Conservation (phyloP, 2,329 filamentous ascomycete species). For the Pseudopithomyces maydicus region DNA sequence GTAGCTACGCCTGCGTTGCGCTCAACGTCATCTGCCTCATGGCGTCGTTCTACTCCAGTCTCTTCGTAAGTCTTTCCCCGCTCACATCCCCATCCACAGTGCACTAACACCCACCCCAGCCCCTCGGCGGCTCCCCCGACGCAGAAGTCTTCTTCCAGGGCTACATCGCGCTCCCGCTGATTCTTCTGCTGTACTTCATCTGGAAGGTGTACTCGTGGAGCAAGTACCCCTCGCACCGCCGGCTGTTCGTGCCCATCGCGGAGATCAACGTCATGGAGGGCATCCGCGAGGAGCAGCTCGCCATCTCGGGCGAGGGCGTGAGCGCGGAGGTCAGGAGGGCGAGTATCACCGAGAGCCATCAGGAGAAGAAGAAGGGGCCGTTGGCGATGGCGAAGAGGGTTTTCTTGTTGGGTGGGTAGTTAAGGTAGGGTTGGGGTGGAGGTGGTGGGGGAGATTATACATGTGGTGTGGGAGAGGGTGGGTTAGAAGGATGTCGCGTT, state of each 20-base stretch:
- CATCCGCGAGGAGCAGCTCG: slow-evolving; percentile 24
- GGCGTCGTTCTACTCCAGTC: slow-evolving; percentile 45
- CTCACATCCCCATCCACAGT: neutral
- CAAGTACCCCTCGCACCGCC: slow-evolving; percentile 23
- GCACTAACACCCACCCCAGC: slow-evolving; percentile 16
- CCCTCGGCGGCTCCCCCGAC: slow-evolving; percentile 32
- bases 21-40: slow-evolving; percentile 42
- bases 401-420: neutral
- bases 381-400: neutral
- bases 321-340: neutral
- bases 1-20: slow-evolving; percentile 39
- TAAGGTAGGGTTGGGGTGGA: too few relatives aligned
- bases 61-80: slow-evolving; percentile 16
- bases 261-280: slow-evolving; percentile 41
- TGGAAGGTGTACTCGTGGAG: slow-evolving; percentile 45
- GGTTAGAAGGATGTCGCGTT: too few relatives aligned
- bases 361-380: neutral
- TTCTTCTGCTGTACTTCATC: slow-evolving; percentile 54
- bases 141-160: slow-evolving; percentile 50
- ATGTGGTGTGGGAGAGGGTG: too few relatives aligned
- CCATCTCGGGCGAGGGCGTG: neutral
- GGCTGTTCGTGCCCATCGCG: slow-evolving; percentile 28
- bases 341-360: neutral
- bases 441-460: too few relatives aligned
- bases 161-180: slow-evolving; percentile 52